Base-by-base conservation (phyloP, 148 eudicot species). In the Beta vulgaris region DNA sequence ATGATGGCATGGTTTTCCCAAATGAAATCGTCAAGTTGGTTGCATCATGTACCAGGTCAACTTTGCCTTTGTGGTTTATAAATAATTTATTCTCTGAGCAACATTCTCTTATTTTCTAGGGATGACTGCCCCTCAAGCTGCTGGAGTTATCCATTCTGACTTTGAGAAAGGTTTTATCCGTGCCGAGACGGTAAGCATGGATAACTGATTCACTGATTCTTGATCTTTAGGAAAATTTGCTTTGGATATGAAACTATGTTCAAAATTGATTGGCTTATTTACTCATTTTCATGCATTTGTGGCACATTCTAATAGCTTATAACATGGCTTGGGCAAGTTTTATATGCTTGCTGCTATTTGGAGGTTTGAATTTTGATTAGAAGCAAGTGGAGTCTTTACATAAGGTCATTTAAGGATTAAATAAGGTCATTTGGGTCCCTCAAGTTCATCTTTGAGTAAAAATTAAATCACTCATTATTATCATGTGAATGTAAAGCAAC, bases 111-210 rank as follows among this genome's bases (percentile, higher is more conserved):
- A 69, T 64, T 55, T 63, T 60, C 39, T 67, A 95, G 98, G 98
- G 78, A 92, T 91, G 98, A 92, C 98, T 68, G 98, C 97, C 80
- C 98, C 97, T 78, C 97, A 95, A 89, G 98, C 98, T 74, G 98
- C 98, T 84, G 98, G 97, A 65, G 97, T 95, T 73, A 95, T 95
- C 69, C 98, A 95, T 87, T 89, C 98, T n/a, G 98, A 95, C 83
- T 95, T 95, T 79, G 97, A 95, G 82, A 95, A 89, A 77, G 98
- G 98, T 73, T 95, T 92, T 77, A 94, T 94, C 75, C 87, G 98
- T 80, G 98, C 98, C 74, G 98, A 95, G 88, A 95, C 98, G 86
- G 98, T 94, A 82, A 85, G 90, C 59, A 77, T 73, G 26, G 26
- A 71, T 74, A 16, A 28, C 11, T 7, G 12, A 11, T 28, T 25